Evolutionary conservation across 1,284 basidiomycete genomes (phyloP).

Genomic region (Papiliotrema terrestris): DNA sequence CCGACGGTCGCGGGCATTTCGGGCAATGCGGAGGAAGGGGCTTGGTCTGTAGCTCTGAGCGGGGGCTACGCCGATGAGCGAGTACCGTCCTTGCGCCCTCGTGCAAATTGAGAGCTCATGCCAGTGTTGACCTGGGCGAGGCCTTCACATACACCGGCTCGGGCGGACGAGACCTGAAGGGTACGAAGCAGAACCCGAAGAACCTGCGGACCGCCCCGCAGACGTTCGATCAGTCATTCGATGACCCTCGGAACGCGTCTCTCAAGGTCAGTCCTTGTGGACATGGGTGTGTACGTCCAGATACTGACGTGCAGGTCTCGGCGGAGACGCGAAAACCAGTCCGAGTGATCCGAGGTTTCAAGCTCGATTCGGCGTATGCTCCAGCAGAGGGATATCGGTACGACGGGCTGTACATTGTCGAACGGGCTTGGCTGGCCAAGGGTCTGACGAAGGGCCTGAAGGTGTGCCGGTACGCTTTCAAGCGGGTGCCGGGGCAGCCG

Average conservation of each 20-base stretch:
- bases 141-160: conserved; percentile 41
- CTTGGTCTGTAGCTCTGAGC: conserved; percentile 47
- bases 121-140: conserved; percentile 38
- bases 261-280: conserved; percentile 23
- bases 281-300: conserved; percentile 3
- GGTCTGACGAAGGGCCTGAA: conserved; percentile 35
- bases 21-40: conserved; percentile 36
- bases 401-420: conserved; percentile 49
- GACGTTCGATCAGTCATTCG: conserved; percentile 46
- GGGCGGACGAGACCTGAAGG: conserved; percentile 42
- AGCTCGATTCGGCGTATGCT: conserved; percentile 38
- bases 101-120: conserved; percentile 9
- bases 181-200: conserved; percentile 45
- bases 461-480: conserved; percentile 41
- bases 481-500: conserved; percentile 29
- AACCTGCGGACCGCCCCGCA: conserved; percentile 51
- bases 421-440: conserved; percentile 40
- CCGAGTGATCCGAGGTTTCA: conserved; percentile 51
- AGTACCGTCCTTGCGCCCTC: no score
- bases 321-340: conserved; percentile 47
- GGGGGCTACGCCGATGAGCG: conserved; percentile 47
- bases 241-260: conserved; percentile 43
- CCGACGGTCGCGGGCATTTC: conserved; percentile 40
- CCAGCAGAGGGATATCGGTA: conserved; percentile 47
- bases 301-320: conserved; percentile 17